These are phyloP conservation scores for Pezicula rhizophila DNA, from an alignment of 2,329 filamentous ascomycete genomes.

Conservation along the genomic window DNA sequence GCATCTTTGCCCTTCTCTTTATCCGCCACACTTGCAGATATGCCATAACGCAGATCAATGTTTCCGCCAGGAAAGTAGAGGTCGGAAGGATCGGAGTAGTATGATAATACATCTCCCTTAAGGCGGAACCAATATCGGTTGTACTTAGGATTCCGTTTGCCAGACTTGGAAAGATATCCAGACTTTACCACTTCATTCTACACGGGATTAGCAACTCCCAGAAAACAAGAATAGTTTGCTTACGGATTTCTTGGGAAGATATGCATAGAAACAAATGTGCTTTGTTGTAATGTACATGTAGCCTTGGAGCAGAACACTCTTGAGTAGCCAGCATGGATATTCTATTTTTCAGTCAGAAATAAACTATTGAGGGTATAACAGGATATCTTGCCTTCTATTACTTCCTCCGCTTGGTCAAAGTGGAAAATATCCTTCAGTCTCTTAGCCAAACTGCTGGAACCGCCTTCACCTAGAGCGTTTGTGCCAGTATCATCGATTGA, in stretches of 20 bases:
- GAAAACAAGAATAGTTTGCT: constrained; percentile 24
- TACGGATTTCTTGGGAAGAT: constrained; percentile 87
- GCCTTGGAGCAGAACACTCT: constrained; percentile 86
- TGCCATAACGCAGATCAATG: constrained; percentile 86
- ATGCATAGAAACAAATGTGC: constrained; percentile 96
- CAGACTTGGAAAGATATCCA: constrained; percentile 81
- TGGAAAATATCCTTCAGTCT: constrained; percentile 79
- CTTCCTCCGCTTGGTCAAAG: constrained; percentile 75
- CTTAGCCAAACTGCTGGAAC: constrained; percentile 57
- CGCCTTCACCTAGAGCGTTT: constrained; percentile 27
- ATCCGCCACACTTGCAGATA: constrained; percentile 74
- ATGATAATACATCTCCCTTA: constrained; percentile 86
- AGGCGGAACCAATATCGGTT: constrained; percentile 89
- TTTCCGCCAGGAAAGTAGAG: constrained; percentile 88
- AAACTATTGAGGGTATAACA: not conserved
- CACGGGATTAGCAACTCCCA: constrained; percentile 22
- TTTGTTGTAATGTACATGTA: constrained; percentile 92
- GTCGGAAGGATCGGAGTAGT: constrained; percentile 77
- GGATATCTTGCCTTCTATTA: constrained; percentile 59
- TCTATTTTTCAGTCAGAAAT: constrained; percentile 42
- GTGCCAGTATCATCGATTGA: constrained; percentile 12
- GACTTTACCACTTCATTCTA: constrained; percentile 74
- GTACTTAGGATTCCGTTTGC: constrained; percentile 81
- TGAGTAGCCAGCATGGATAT: constrained; percentile 88
- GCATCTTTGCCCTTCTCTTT: constrained; percentile 67